phyloP scores from a whole-genome alignment of 345 rosid species.

The Brassica carinata region DNA sequence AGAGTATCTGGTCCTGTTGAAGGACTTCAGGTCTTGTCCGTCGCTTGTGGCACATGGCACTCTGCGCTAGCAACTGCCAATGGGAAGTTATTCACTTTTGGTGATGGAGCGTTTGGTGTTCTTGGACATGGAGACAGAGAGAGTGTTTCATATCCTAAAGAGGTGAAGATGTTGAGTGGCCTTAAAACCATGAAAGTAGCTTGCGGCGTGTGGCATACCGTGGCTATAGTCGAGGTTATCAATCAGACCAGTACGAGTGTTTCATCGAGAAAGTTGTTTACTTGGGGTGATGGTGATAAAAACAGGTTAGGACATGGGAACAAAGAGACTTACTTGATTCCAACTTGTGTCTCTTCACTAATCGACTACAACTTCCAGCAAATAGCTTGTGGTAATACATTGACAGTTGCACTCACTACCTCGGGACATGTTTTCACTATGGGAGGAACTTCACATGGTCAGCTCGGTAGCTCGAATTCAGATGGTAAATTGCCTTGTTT shows the following conservation, averaged over 20 bases:
- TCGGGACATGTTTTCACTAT: constrained; percentile 93
- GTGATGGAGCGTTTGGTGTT: constrained; percentile 88
- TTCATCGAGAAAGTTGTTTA: constrained; percentile 75
- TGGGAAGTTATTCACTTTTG: constrained; percentile 90
- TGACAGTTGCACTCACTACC: constrained; percentile 89
- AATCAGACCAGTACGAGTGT: constrained; percentile 55
- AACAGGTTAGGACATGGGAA: constrained; percentile 88
- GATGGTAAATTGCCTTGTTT: constrained; percentile 77
- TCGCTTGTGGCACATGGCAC: constrained; percentile 95
- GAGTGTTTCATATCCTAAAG: constrained; percentile 71
- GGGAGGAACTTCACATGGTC: constrained; percentile 81
- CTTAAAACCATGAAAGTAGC: constrained; percentile 84
- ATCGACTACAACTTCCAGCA: constrained; percentile 92
- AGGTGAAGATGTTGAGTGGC: constrained; percentile 70
- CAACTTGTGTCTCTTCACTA: constrained; percentile 82
- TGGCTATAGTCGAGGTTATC: constrained; percentile 88
- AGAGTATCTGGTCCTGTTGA: constrained; percentile 81
- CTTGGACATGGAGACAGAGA: constrained; percentile 91
- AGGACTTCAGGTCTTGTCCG: constrained; percentile 86
- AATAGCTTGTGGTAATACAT: constrained; percentile 78
- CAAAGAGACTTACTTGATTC: constrained; percentile 79
- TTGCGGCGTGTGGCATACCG: constrained; percentile 96
- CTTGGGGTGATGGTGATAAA: constrained; percentile 98
- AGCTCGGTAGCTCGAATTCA: constrained; percentile 67
- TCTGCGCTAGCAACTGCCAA: constrained; percentile 82